These are phyloP conservation scores for Rhodotorula kratochvilovae DNA, from an alignment of 768 basidiomycete species.

Conservation along the genomic window DNA sequence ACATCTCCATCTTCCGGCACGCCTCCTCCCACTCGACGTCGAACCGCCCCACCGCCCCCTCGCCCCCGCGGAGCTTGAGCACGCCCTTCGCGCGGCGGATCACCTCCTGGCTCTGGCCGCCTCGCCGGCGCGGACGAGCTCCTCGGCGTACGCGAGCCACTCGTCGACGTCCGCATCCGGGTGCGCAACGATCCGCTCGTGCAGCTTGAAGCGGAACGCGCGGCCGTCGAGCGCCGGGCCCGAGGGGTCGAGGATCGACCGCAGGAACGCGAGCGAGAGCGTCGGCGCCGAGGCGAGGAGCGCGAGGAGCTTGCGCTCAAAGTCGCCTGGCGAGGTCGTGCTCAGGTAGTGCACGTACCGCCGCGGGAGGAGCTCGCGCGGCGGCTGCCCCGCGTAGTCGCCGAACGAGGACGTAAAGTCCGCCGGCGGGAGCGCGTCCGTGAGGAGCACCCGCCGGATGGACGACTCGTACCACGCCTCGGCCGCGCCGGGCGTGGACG, in stretches of 20 bases:
- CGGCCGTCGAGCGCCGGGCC: neutral
- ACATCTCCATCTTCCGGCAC: slow-evolving; percentile 19
- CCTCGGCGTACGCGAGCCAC: slow-evolving; percentile 32
- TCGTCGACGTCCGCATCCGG: slow-evolving; percentile 18
- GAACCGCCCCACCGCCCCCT: slow-evolving; percentile 12
- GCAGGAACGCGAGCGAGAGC: slow-evolving; percentile 24
- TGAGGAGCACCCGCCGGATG: slow-evolving; percentile 22
- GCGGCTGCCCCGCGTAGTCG: neutral
- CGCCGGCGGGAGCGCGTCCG: slow-evolving; percentile 29
- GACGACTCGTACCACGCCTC: slow-evolving; percentile 22
- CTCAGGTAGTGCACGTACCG: slow-evolving; percentile 28
- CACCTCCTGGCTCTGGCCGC: slow-evolving; percentile 11
- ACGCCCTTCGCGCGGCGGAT: slow-evolving; percentile 11
- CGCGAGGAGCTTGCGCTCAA: neutral
- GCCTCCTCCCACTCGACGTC: slow-evolving; percentile 19
- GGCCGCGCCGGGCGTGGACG: neutral
- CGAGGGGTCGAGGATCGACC: slow-evolving; percentile 1
- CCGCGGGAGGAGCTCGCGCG: slow-evolving; percentile 30
- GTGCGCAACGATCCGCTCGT: slow-evolving; percentile 26
- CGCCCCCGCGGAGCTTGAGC: neutral
- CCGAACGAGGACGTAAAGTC: slow-evolving; percentile 12
- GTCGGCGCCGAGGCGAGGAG: slow-evolving; percentile 20
- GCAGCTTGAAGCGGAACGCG: slow-evolving; percentile 11
- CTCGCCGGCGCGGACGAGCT: slow-evolving; percentile 9
- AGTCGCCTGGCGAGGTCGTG: neutral